Conservation (phyloP, 495 filamentous ascomycete species). For the Tetracladium setigerum region DNA sequence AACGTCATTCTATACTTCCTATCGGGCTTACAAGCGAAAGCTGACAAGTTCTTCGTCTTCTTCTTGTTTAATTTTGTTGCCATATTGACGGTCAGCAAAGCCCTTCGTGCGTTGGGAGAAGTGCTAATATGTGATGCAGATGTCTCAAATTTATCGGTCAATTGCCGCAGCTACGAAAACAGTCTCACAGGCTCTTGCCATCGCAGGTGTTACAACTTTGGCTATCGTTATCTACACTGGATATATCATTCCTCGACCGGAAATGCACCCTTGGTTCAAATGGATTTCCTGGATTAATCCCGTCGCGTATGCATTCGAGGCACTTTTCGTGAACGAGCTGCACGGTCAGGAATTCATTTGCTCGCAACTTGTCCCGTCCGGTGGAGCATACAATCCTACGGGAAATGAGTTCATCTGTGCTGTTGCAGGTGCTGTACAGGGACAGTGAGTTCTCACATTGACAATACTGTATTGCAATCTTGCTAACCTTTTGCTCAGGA, state of each 20-base stretch:
- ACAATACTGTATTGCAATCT: constrained; percentile 36
- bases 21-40: constrained; percentile 40
- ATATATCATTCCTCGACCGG: constrained; percentile 62
- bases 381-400: constrained; percentile 20
- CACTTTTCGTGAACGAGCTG: constrained; percentile 64
- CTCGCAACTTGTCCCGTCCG: constrained; percentile 35
- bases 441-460: constrained; percentile 27
- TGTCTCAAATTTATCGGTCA: constrained; percentile 74
- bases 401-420: constrained; percentile 49
- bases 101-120: constrained; percentile 69
- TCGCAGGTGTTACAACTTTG: constrained; percentile 58
- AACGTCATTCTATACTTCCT: constrained; percentile 69
- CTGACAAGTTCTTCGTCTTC: constrained; percentile 56
- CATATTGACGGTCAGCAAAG: constrained; percentile 46
- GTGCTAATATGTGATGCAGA: constrained; percentile 47
- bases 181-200: constrained; percentile 75
- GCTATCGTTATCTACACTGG: constrained; percentile 74
- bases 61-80: constrained; percentile 59
- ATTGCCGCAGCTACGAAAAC: constrained; percentile 74
- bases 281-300: constrained; percentile 83
- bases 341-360: constrained; percentile 40
- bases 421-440: constrained; percentile 46
- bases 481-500: neutral
- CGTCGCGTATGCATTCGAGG: constrained; percentile 70
- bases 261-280: constrained; percentile 76